Conservation (phyloP, 139 green algal species). For the Trebouxia sp. region DNA sequence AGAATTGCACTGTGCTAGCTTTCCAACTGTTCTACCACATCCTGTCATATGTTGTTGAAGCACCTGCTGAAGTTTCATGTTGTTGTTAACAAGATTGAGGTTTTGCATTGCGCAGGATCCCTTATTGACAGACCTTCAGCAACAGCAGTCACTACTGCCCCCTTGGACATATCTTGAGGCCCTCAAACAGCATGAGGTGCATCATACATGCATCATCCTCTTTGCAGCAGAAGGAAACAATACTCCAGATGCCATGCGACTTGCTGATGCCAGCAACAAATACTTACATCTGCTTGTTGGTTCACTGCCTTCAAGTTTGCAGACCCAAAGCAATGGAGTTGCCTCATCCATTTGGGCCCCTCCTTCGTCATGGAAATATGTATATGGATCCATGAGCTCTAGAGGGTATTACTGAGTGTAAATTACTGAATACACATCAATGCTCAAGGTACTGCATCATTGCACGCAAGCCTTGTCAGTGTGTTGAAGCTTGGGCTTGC, state of each 20-base stretch:
- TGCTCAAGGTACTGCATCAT: too few relatives aligned
- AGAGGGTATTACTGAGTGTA: not conserved
- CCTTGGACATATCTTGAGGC: conserved; percentile 5
- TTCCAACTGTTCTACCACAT: not conserved
- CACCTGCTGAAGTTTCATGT: not conserved
- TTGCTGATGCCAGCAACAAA: conserved; percentile 8
- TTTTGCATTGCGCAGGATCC: not conserved
- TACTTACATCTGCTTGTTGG: not conserved
- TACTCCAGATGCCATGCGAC: conserved; percentile 1
- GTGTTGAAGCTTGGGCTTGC: too few relatives aligned
- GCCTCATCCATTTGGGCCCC: too few relatives aligned
- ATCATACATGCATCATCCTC: not conserved
- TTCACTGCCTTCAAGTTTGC: not conserved
- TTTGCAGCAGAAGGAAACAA: conserved; percentile 19
- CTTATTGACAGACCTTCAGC: not conserved
- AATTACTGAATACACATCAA: too few relatives aligned
- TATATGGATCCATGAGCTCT: not conserved
- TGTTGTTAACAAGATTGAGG: not conserved
- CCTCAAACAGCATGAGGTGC: not conserved
- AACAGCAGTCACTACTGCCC: conserved; percentile 11
- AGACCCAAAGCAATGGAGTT: too few relatives aligned
- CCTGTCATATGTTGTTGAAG: not conserved
- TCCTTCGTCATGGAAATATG: not conserved
- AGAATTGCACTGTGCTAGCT: not conserved
- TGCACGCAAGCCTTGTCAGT: too few relatives aligned